phyloP scores from a whole-genome alignment of 148 eudicot species.

The Silene conica region DNA sequence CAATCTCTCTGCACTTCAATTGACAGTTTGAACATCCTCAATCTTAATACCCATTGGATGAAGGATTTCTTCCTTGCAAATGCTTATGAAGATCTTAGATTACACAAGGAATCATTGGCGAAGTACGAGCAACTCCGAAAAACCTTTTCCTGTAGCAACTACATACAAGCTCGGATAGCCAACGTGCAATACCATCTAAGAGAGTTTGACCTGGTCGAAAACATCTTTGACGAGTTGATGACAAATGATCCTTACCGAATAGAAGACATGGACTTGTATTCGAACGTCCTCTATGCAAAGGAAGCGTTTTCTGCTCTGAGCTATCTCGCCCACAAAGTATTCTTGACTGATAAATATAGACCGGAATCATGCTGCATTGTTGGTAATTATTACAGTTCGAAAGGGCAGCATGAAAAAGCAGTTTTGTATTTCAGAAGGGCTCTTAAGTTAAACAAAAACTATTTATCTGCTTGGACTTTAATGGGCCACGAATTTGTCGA shows the following conservation, averaged over 20 bases:
- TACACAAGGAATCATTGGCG: constrained; percentile 70
- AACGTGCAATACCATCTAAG: constrained; percentile 81
- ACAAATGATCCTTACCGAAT: constrained; percentile 85
- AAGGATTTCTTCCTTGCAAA: constrained; percentile 91
- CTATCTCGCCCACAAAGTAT: constrained; percentile 82
- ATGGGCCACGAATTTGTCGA: constrained; percentile 98
- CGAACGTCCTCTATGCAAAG: constrained; percentile 95
- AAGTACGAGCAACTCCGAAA: constrained; percentile 75
- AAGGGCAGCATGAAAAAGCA: constrained; percentile 93
- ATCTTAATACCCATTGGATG: constrained; percentile 89
- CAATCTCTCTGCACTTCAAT: constrained; percentile 71
- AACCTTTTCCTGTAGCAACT: constrained; percentile 69
- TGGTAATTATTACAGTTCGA: constrained; percentile 95
- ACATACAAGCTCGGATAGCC: constrained; percentile 84
- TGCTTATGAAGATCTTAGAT: constrained; percentile 80
- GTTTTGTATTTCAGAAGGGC: constrained; percentile 88
- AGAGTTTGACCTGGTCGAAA: constrained; percentile 86
- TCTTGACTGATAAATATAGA: constrained; percentile 84
- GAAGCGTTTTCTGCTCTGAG: constrained; percentile 89
- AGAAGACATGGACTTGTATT: constrained; percentile 98
- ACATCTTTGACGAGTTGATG: constrained; percentile 83
- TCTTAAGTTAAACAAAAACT: constrained; percentile 77
- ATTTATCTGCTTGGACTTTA: constrained; percentile 93
- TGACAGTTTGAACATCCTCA: constrained; percentile 69
- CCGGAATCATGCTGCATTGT: constrained; percentile 97